phyloP scores from a whole-genome alignment of 257 asterid species.

The Apocynum venetum region DNA sequence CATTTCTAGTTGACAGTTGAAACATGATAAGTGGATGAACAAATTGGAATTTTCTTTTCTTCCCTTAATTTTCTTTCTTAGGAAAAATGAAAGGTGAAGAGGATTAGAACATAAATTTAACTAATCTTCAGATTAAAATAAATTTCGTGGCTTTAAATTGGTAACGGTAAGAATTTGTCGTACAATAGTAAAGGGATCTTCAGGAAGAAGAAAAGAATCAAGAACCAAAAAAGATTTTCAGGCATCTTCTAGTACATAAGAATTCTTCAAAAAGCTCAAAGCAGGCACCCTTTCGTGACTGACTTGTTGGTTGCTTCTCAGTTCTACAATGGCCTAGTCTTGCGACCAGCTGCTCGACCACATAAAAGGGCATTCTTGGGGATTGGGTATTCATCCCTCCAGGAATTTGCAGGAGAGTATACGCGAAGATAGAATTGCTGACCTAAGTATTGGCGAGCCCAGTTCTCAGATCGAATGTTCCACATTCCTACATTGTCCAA shows the following conservation, averaged over 20 bases:
- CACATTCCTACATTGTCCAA: conserved; percentile 54
- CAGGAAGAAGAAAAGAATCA: conserved; percentile 1
- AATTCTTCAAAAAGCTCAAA: background rate
- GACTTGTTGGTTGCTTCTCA: background rate
- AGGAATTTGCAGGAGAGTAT: conserved; percentile 34
- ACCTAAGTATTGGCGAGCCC: conserved; percentile 46
- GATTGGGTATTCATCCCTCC: conserved; percentile 45
- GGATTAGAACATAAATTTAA: background rate
- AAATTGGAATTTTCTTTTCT: background rate
- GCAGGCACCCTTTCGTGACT: conserved; percentile 37
- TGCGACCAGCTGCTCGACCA: conserved; percentile 38
- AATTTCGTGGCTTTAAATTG: background rate
- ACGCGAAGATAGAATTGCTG: conserved; percentile 47
- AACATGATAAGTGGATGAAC: background rate
- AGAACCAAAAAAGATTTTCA: background rate
- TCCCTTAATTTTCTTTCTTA: background rate
- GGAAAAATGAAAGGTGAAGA: background rate
- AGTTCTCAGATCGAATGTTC: conserved; percentile 42
- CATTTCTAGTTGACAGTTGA: no score
- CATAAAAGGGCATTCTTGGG: conserved; percentile 41
- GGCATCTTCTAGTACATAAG: no score
- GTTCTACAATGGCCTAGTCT: conserved; percentile 22
- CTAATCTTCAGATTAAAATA: background rate
- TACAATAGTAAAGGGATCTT: background rate
- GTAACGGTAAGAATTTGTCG: background rate